Evolutionary conservation across 1,139 yeast genomes (phyloP).

Genomic region (Nakaseomyces glabratus): DNA sequence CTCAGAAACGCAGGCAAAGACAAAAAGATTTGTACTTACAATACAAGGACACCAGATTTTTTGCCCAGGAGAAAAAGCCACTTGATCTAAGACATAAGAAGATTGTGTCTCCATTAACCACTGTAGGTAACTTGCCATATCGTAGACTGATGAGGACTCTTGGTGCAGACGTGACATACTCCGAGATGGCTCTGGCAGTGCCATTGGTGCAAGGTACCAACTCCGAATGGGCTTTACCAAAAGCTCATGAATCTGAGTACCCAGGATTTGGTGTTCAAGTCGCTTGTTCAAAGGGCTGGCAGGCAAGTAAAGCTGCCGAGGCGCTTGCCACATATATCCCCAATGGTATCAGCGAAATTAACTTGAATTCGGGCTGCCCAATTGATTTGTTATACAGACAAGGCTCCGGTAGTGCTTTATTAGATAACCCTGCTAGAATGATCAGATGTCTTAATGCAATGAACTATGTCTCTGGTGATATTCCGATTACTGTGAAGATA

Average conservation of each 20-base stretch:
- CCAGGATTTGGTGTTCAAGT: conserved; percentile 93
- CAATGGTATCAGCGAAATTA: conserved; percentile 55
- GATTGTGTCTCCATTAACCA: conserved; percentile 89
- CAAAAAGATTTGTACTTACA: conserved; percentile 36
- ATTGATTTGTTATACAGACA: conserved; percentile 83
- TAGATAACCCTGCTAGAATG: conserved; percentile 82
- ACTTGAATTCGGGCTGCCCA: conserved; percentile 95
- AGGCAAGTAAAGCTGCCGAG: conserved; percentile 86
- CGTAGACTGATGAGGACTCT: conserved; percentile 83
- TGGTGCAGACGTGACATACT: conserved; percentile 89
- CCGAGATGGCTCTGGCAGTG: conserved; percentile 83
- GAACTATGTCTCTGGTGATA: conserved; percentile 80
- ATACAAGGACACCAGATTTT: conserved; percentile 70
- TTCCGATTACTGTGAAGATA: conserved; percentile 85
- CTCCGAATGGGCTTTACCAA: conserved; percentile 95
- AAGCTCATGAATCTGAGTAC: conserved; percentile 72
- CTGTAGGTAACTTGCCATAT: conserved; percentile 94
- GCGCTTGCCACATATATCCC: conserved; percentile 38
- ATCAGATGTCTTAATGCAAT: conserved; percentile 74
- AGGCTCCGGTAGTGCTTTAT: conserved; percentile 91
- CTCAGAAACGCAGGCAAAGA: conserved; percentile 31
- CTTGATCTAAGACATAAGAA: conserved; percentile 63
- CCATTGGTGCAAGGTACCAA: conserved; percentile 85
- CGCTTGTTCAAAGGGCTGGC: conserved; percentile 89
- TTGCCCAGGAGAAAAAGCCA: conserved; percentile 70